phyloP scores from a whole-genome alignment of 2,329 filamentous ascomycete species.

The Rhinocladiella similis region DNA sequence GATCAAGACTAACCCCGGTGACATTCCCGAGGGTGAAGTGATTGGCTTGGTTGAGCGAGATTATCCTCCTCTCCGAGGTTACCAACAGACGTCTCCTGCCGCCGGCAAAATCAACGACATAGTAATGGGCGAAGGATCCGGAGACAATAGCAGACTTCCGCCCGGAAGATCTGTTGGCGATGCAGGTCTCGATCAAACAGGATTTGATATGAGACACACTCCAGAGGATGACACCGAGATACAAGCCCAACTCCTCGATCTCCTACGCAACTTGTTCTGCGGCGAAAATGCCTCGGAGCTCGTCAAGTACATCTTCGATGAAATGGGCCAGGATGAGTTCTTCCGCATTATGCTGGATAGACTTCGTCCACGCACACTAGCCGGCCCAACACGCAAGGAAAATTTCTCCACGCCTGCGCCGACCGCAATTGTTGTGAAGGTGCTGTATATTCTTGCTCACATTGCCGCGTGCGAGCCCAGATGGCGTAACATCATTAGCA shows the following conservation, averaged over 20 bases:
- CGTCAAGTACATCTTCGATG: constrained; percentile 79
- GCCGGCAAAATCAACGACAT: constrained; percentile 15
- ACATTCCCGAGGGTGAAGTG: constrained; percentile 28
- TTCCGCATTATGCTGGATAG: constrained; percentile 81
- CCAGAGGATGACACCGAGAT: constrained; percentile 78
- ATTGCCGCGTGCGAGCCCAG: constrained; percentile 78
- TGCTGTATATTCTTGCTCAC: constrained; percentile 82
- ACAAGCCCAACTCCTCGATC: constrained; percentile 86
- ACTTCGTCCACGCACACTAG: constrained; percentile 58
- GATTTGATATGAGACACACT: constrained; percentile 62
- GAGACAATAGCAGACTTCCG: constrained; percentile 3
- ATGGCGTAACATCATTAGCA: constrained; percentile 75
- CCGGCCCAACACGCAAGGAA: constrained; percentile 30
- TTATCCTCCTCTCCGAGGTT: constrained; percentile 20
- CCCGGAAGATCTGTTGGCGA: background rate
- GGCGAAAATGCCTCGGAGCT: constrained; percentile 64
- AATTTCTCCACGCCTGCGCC: constrained; percentile 35
- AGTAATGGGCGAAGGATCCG: constrained; percentile 33
- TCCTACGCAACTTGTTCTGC: constrained; percentile 86
- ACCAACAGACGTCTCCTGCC: background rate
- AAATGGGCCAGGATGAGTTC: constrained; percentile 73
- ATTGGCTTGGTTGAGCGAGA: constrained; percentile 30
- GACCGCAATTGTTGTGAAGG: constrained; percentile 70
- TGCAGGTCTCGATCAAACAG: constrained; percentile 60
- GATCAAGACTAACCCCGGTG: constrained; percentile 60